A percentile compares a stretch with the other conserved stretches of the same genome.
Evolutionary conservation across 176 grass and related monocot genomes (phyloP).

Genomic region (Oryza longistaminata): DNA sequence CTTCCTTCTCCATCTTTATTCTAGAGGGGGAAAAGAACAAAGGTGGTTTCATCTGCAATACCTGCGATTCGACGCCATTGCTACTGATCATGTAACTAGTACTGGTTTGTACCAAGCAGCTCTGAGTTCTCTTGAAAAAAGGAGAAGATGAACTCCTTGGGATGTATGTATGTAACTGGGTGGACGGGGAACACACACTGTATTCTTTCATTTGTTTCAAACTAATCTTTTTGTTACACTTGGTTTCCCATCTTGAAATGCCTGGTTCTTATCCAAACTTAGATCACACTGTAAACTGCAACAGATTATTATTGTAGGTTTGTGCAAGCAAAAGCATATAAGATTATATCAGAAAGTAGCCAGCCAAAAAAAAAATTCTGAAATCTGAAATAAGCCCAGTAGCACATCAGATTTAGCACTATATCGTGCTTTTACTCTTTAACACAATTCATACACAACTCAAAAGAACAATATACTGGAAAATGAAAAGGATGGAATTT

Average conservation of each 20-base stretch:
- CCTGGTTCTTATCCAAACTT: too few species aligned
- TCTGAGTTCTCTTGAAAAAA: constrained; percentile 25
- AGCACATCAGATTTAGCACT: neutral
- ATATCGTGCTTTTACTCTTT: neutral
- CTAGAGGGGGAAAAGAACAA: neutral
- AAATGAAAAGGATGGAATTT: neutral
- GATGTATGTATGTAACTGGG: constrained; percentile 26
- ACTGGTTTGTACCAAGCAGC: neutral
- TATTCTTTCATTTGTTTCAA: constrained; percentile 38
- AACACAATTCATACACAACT: neutral
- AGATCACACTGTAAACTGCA: neutral
- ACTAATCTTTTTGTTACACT: constrained; percentile 1
- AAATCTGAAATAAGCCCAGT: neutral
- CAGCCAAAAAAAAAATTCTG: neutral
- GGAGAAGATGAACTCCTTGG: neutral
- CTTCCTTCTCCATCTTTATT: neutral
- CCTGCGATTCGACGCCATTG: neutral
- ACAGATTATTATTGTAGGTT: neutral
- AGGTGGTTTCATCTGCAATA: constrained; percentile 5
- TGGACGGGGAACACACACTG: constrained; percentile 34
- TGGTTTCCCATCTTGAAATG: neutral
- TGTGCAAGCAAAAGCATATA: neutral
- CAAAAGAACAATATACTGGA: neutral
- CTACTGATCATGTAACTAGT: constrained; percentile 38
- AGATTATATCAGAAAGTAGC: neutral